Conservation (phyloP, 306 rosid species). For the Cicer yamashitae region DNA sequence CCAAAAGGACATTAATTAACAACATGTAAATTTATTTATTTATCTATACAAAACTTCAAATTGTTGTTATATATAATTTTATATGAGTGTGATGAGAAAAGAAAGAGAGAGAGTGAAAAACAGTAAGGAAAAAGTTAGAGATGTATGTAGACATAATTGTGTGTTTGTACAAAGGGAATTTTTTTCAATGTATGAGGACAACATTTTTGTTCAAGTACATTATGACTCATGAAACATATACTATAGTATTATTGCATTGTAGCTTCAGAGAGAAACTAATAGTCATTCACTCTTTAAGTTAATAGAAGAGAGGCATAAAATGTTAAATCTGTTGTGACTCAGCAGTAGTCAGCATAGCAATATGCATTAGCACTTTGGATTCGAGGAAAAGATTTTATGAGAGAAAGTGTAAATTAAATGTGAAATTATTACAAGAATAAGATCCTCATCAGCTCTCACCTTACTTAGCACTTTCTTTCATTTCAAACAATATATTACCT, state of each 20-base stretch:
- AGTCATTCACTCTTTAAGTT: background rate
- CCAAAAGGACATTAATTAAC: background rate
- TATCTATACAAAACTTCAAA: conserved; percentile 5
- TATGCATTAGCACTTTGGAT: background rate
- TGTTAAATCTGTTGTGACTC: conserved; percentile 35
- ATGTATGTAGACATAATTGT: conserved; percentile 42
- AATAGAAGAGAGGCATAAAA: conserved; percentile 23
- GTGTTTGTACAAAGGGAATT: conserved; percentile 38
- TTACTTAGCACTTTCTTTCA: too few relatives aligned
- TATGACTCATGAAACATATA: conserved; percentile 15
- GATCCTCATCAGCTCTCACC: background rate
- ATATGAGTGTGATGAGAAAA: background rate
- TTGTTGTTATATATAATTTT: background rate
- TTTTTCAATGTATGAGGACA: conserved; percentile 42
- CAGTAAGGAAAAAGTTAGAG: conserved; percentile 12
- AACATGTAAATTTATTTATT: background rate
- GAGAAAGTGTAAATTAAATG: background rate
- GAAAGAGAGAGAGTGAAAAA: background rate
- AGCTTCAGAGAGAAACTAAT: conserved; percentile 21
- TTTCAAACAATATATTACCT: too few relatives aligned
- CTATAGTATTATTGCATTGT: background rate
- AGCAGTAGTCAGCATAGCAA: conserved; percentile 22
- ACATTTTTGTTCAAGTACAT: conserved; percentile 27
- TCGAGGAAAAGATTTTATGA: background rate
- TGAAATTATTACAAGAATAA: background rate